These are phyloP conservation scores for Baudoinia panamericana DNA, from an alignment of 495 filamentous ascomycete genomes.

Conservation along the genomic window DNA sequence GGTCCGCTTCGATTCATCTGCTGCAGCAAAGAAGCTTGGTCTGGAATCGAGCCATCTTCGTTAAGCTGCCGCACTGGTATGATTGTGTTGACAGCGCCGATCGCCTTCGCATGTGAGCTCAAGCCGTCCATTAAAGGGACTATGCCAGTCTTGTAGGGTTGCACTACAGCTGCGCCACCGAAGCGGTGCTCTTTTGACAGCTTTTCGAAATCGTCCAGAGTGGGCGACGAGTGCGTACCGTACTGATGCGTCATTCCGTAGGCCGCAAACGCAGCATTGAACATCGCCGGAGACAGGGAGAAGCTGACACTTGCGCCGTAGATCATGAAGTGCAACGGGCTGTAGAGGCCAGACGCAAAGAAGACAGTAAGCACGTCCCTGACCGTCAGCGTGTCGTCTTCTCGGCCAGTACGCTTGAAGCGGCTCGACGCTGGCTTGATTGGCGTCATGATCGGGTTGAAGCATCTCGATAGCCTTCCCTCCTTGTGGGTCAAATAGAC, in stretches of 20 bases:
- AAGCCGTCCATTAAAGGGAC: conserved; percentile 53
- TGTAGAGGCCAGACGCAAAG: conserved; percentile 43
- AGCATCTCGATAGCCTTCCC: conserved; percentile 53
- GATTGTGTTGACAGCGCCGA: conserved; percentile 74
- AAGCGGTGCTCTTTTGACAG: conserved; percentile 52
- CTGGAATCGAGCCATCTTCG: conserved; percentile 47
- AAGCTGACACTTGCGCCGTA: conserved; percentile 61
- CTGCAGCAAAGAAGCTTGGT: conserved; percentile 48
- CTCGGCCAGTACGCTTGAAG: neutral
- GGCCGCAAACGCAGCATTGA: conserved; percentile 58
- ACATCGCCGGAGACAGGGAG: conserved; percentile 68
- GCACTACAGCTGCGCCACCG: conserved; percentile 58
- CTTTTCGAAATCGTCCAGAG: conserved; percentile 49
- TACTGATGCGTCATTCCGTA: conserved; percentile 64
- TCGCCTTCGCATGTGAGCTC: conserved; percentile 63
- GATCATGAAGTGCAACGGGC: conserved; percentile 62
- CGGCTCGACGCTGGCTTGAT: conserved; percentile 35
- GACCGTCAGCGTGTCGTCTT: conserved; percentile 29
- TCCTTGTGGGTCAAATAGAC: conserved; percentile 60
- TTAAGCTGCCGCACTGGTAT: conserved; percentile 51
- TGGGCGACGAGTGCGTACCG: conserved; percentile 48
- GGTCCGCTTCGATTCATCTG: conserved; percentile 53
- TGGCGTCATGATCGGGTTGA: conserved; percentile 53
- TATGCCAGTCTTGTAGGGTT: conserved; percentile 64
- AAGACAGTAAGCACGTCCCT: conserved; percentile 45